Evolutionary conservation across 805 yeast genomes (phyloP).

Genomic region (Kuraishia ogatae): DNA sequence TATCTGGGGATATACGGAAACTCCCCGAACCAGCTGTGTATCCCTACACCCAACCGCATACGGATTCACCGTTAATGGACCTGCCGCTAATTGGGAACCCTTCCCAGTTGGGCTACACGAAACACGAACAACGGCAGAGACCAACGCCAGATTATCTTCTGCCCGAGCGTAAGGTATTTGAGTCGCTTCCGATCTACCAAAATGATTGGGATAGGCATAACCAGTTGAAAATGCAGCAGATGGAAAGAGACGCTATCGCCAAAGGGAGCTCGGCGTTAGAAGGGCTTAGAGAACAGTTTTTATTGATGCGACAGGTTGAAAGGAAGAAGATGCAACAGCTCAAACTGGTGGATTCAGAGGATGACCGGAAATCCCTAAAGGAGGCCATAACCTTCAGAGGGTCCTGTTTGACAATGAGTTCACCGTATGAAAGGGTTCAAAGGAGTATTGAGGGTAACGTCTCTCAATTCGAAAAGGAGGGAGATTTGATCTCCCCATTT

Average conservation of each 20-base stretch:
- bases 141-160: conserved; percentile 21
- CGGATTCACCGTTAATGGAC: neutral
- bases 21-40: neutral
- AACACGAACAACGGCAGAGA: conserved; percentile 10
- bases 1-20: neutral
- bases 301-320: conserved; percentile 65
- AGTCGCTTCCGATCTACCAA: conserved; percentile 22
- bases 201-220: conserved; percentile 70
- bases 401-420: conserved; percentile 91
- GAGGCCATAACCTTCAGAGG: conserved; percentile 89
- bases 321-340: conserved; percentile 68
- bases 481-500: conserved; percentile 45
- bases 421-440: conserved; percentile 82
- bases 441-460: conserved; percentile 85
- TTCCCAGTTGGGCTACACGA: conserved; percentile 18
- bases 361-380: conserved; percentile 68
- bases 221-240: conserved; percentile 47
- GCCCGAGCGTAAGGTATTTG: conserved; percentile 24
- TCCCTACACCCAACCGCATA: neutral
- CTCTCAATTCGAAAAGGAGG: conserved; percentile 64
- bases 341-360: conserved; percentile 84
- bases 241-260: conserved; percentile 30
- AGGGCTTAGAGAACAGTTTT: conserved; percentile 67
- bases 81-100: conserved; percentile 17
- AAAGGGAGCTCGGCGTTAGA: conserved; percentile 12